Evolutionary conservation across 176 grass and related monocot genomes (phyloP), one percentile per base, ranked within the genome.

Genomic region (Carex myosuroides): DNA sequence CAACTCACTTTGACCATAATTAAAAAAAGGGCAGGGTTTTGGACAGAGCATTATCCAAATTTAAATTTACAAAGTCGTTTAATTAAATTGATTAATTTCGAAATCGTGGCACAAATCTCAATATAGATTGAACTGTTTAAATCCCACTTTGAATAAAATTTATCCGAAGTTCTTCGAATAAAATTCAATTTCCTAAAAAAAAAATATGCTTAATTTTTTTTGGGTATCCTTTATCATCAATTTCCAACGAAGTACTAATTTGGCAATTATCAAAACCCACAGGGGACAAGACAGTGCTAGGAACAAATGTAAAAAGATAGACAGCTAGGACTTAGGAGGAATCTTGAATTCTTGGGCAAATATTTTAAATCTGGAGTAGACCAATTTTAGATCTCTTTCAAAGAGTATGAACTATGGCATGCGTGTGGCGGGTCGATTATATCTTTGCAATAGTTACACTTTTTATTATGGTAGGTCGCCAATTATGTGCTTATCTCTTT

Each of bases 261-360:
- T 73, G 16, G 70, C 42, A 52, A 52, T 50, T 12, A 2, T 20
- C 42, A 50, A 13, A 50, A 52, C 9, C 3, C 10, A 53, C 70
- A 44, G 7, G 37, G 5, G 7, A 44, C 44, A 53, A 3, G 70
- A 75, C 70, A 22, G 3, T 32, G 50, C 22, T 55, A 77, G 50
- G 50, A 77, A 77, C 73, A 56, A 55, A 74, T 52, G 20, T 76
- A 32, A 76, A 30, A 55, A 24, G 4, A 74, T 13, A 52, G 50
- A 77, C 73, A 77, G 73, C 73, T 77, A 75, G 50, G 73, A 24
- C n/a, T n/a, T n/a, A n/a, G n/a, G n/a, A 56, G 73, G 73, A 77
- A 77, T 77, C 73, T 77, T 77, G 13, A 77, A 54, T 16, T 76
- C 5, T 74, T 76, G 22, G 32, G 21, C 70, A 76, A 76, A 55